These are phyloP conservation scores for Lithospermum erythrorhizon DNA, from an alignment of 257 asterid species.

Conservation along the genomic window DNA sequence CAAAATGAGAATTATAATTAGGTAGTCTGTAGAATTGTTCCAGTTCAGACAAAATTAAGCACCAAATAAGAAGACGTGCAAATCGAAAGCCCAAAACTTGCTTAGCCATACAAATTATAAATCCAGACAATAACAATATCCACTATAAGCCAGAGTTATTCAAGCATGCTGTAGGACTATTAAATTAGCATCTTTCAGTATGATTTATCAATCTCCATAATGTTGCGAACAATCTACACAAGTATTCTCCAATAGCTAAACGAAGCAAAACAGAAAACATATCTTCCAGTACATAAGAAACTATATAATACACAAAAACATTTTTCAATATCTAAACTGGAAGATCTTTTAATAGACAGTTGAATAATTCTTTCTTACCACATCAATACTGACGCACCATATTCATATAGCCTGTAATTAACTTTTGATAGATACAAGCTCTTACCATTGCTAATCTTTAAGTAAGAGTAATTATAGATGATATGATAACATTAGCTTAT, in stretches of 20 bases:
- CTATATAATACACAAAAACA: not conserved
- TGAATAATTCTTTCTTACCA: not conserved
- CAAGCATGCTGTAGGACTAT: not conserved
- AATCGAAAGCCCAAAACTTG: not conserved
- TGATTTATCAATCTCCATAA: not conserved
- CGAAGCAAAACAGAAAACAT: not conserved
- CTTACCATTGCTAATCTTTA: too few relatives aligned
- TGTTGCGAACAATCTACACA: too few relatives aligned
- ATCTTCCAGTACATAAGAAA: not conserved
- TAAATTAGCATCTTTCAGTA: not conserved
- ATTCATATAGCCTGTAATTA: too few relatives aligned
- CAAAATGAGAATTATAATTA: conserved; percentile 11
- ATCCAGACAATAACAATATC: not conserved
- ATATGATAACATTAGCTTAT: too few relatives aligned
- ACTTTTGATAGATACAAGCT: too few relatives aligned
- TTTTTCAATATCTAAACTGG: not conserved
- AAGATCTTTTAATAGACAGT: not conserved
- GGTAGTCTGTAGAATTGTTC: not conserved
- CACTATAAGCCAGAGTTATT: not conserved
- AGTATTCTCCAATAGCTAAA: not conserved
- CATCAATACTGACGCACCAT: not conserved
- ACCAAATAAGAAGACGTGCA: not conserved
- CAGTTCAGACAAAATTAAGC: not conserved
- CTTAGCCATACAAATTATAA: not conserved
- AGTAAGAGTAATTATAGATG: too few relatives aligned